phyloP scores from a whole-genome alignment of 148 eudicot genomes.

The Selenicereus undatus region DNA sequence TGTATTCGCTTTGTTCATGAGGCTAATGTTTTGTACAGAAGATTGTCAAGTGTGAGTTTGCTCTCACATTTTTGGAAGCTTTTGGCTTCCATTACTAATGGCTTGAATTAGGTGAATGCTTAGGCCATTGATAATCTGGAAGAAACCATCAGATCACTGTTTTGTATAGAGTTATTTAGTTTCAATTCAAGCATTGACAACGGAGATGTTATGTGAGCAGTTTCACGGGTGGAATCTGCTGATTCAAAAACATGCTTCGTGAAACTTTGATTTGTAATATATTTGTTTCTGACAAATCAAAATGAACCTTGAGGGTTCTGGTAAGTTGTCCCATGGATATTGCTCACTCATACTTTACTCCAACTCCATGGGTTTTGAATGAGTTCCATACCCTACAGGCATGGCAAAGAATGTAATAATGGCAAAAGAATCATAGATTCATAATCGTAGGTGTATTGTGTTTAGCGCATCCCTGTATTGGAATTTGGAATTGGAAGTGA shows the following conservation, averaged over 20 bases:
- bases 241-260: background rate
- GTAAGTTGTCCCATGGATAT: background rate
- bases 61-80: background rate
- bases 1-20: background rate
- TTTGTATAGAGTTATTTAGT: background rate
- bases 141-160: background rate
- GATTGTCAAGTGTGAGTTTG: background rate
- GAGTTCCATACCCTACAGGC: too few species aligned
- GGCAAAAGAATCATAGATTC: too few species aligned
- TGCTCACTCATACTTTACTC: too few species aligned
- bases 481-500: too few species aligned
- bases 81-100: background rate
- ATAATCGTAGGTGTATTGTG: too few species aligned
- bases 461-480: too few species aligned
- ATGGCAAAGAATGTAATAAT: too few species aligned
- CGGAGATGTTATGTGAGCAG: background rate
- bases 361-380: too few species aligned
- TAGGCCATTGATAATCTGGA: background rate
- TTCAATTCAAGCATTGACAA: background rate
- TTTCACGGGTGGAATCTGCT: background rate
- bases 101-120: background rate
- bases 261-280: background rate
- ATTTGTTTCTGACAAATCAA: background rate
- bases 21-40: background rate
- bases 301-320: background rate